Evolutionary conservation across 1,284 basidiomycete species (phyloP).

Genomic region (Trichosporon asahii): DNA sequence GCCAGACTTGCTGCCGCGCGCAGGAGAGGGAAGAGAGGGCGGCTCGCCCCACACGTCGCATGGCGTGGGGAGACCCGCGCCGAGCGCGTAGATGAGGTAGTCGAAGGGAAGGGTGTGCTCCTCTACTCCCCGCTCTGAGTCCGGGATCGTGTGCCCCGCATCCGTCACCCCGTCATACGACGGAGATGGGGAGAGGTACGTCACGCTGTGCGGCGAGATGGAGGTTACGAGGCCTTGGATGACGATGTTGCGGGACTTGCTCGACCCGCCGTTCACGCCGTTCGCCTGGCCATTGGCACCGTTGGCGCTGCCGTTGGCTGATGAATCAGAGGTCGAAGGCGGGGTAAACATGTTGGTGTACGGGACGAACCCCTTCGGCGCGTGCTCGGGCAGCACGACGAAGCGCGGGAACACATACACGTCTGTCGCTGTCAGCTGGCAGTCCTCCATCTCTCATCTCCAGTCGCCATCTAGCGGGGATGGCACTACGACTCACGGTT

Average conservation of each 20-base stretch:
- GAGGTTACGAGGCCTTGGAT: slow-evolving; percentile 57
- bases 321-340: background rate
- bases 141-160: slow-evolving; percentile 8
- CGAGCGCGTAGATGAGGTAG: slow-evolving; percentile 53
- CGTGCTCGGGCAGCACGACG: slow-evolving; percentile 51
- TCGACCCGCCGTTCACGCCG: background rate
- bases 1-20: slow-evolving; percentile 40
- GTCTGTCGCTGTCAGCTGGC: slow-evolving; percentile 33
- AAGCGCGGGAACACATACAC: slow-evolving; percentile 56
- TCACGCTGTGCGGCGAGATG: slow-evolving; percentile 55
- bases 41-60: slow-evolving; percentile 46
- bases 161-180: slow-evolving; percentile 19
- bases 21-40: slow-evolving; percentile 24
- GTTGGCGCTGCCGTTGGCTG: background rate
- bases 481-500: slow-evolving; percentile 38
- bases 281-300: background rate
- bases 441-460: no score
- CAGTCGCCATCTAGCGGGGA: no score
- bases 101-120: slow-evolving; percentile 49
- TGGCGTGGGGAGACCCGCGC: slow-evolving; percentile 47
- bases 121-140: background rate
- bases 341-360: slow-evolving; percentile 56
- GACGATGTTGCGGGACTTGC: slow-evolving; percentile 34
- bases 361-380: slow-evolving; percentile 62
- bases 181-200: slow-evolving; percentile 45